Evolutionary conservation across 2,329 filamentous ascomycete genomes (phyloP).

Genomic region (Ambrosiella cleistominuta): DNA sequence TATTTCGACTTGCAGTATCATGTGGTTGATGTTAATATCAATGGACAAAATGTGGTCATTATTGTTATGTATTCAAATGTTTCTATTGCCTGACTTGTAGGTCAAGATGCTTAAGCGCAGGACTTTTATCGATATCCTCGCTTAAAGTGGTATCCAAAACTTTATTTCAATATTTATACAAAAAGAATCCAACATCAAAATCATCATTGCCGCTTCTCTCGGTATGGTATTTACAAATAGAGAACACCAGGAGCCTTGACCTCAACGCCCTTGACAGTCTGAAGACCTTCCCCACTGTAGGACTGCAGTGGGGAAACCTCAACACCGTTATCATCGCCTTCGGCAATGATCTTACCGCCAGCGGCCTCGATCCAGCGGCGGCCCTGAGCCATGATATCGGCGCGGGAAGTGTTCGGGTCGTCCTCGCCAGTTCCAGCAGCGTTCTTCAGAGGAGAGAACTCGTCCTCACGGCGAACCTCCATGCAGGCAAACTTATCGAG

Average conservation of each 20-base stretch:
- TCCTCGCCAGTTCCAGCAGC: slow-evolving; percentile 70
- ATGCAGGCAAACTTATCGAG: slow-evolving; percentile 86
- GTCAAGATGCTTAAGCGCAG: not conserved
- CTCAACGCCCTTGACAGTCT: slow-evolving; percentile 33
- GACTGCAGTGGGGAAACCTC: slow-evolving; percentile 87
- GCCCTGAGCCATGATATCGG: slow-evolving; percentile 79
- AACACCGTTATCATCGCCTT: slow-evolving; percentile 47
- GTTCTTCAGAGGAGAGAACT: slow-evolving; percentile 97
- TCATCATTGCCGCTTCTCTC: not conserved
- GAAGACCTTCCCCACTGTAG: slow-evolving; percentile 58
- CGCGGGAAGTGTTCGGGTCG: slow-evolving; percentile 81
- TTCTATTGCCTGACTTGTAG: not conserved
- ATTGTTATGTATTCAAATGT: not conserved
- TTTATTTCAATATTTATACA: slow-evolving; percentile 1
- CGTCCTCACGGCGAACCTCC: slow-evolving; percentile 90
- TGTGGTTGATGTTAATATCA: not conserved
- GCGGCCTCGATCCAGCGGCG: slow-evolving; percentile 68
- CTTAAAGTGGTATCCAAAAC: not conserved
- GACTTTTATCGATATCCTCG: not conserved
- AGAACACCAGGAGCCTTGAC: slow-evolving; percentile 36
- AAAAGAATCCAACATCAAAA: not conserved
- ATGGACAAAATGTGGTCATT: not conserved
- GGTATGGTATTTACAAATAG: slow-evolving; percentile 3
- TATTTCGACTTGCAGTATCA: not conserved
- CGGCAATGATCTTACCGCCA: slow-evolving; percentile 51